phyloP scores from a whole-genome alignment of 257 asterid species.

The Petunia secreta region DNA sequence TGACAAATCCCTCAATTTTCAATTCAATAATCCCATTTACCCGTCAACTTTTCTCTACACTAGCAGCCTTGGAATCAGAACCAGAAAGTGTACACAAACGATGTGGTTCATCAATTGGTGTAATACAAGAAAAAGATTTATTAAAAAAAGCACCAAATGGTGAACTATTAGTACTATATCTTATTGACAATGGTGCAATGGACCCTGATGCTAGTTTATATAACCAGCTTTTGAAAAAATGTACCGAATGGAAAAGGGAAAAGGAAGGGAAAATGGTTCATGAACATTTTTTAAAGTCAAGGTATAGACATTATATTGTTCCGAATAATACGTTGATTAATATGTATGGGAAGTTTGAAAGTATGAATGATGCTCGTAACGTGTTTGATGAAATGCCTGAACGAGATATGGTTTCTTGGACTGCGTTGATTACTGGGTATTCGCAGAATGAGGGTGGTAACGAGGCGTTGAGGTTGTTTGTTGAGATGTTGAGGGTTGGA shows the following conservation, averaged over 20 bases:
- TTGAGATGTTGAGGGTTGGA: constrained; percentile 57
- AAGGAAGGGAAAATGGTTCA: constrained; percentile 63
- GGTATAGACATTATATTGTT: constrained; percentile 42
- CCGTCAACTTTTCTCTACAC: constrained; percentile 21
- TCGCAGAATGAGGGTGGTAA: constrained; percentile 52
- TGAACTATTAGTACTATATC: constrained; percentile 58
- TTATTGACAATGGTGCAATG: constrained; percentile 56
- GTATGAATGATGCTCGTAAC: constrained; percentile 54
- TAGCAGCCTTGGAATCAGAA: constrained; percentile 11
- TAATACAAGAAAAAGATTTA: constrained; percentile 51
- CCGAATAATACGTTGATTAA: constrained; percentile 51
- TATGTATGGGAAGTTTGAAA: constrained; percentile 62
- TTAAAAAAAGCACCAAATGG: constrained; percentile 50
- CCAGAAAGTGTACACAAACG: background rate
- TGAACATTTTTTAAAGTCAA: constrained; percentile 53
- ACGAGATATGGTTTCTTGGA: constrained; percentile 79
- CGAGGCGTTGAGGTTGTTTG: constrained; percentile 51
- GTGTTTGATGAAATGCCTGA: constrained; percentile 77
- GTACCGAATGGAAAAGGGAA: constrained; percentile 52
- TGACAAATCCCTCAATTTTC: background rate
- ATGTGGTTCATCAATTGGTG: constrained; percentile 16
- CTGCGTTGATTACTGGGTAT: constrained; percentile 72
- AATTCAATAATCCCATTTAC: constrained; percentile 13
- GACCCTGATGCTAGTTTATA: constrained; percentile 55
- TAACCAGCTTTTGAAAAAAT: constrained; percentile 53